Evolutionary conservation across 1,284 basidiomycete genomes (phyloP).

Genomic region (Violaceomyces palustris): DNA sequence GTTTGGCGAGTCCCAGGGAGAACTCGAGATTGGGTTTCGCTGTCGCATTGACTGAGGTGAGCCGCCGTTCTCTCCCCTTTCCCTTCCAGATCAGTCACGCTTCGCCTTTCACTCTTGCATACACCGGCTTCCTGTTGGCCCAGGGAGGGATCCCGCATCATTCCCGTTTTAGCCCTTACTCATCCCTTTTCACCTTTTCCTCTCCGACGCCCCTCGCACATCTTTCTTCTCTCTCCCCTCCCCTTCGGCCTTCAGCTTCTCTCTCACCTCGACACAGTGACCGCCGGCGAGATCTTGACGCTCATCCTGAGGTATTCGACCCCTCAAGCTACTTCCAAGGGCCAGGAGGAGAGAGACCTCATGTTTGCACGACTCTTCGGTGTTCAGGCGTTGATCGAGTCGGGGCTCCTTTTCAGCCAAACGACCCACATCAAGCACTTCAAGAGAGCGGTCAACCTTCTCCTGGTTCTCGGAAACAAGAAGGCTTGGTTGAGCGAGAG

Average conservation of each 20-base stretch:
- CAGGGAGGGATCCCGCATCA: too few relatives aligned
- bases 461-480: conserved; percentile 69
- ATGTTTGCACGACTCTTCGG: conserved; percentile 91
- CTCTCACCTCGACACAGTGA: conserved; percentile 69
- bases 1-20: conserved; percentile 84
- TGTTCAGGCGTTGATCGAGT: conserved; percentile 58
- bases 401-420: conserved; percentile 63
- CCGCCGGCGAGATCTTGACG: conserved; percentile 55
- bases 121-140: too few relatives aligned
- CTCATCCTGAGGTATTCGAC: conserved; percentile 42
- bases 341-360: conserved; percentile 85
- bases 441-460: conserved; percentile 62
- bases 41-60: conserved; percentile 87
- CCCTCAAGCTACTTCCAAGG: conserved; percentile 59
- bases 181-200: too few relatives aligned
- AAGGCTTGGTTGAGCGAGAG: conserved; percentile 91
- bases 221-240: too few relatives aligned
- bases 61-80: conserved; percentile 49
- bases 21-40: conserved; percentile 90
- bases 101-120: conserved; percentile 5
- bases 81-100: not conserved
- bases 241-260: too few relatives aligned
- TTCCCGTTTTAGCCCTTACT: too few relatives aligned
- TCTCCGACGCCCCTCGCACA: too few relatives aligned
- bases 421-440: conserved; percentile 63